Evolutionary conservation across 2,329 filamentous ascomycete genomes (phyloP), one percentile per base, ranked within the genome.

Genomic region (Pleomassaria siparia): DNA sequence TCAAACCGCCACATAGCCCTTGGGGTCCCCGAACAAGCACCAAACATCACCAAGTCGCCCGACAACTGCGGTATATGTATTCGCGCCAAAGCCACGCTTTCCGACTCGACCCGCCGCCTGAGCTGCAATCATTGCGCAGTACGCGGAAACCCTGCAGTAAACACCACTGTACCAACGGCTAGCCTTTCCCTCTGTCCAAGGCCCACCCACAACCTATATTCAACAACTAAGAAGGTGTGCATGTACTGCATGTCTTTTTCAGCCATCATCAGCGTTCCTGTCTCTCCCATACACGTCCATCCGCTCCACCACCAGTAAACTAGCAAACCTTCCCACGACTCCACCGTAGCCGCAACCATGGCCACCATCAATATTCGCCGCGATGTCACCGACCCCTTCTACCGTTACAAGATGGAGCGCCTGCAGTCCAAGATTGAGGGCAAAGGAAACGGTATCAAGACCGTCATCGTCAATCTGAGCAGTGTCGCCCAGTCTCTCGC

Each of bases 391-490:
- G 94, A 99, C 79, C 88, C 88, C 78, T 99, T 96, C 85, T 99
- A 99, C 80, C 94, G 94, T 75, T 99, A 99, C 86, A 99, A 99
- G 85, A 99, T 99, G 94, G 94, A 97, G 80, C 87, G 86, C 66
- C 80, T 99, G 72, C 90, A 95, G 81, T 96, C 94, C 74, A 99
- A 99, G 83, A 95, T 99, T 66, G 94, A 99, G 79, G 94, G 94
- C 77, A 99, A 99, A 78, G 94, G 94, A 62, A 99, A 99, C 79
- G 94, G 94, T 71, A 99, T 99, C 85, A 99, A 99, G 82, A 99
- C 74, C 65, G 94, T 99, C 69, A 87, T 99, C 64, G 90, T 95
- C 82, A 99, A 99, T 76, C 78, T 99, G 71, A 89, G 86, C 81
- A 95, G 89, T 71, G 91, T 99, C 62, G 91, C 92, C 64, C 81